A percentile compares a stretch with the other conserved stretches of the same genome.
Evolutionary conservation across 306 rosid species (phyloP).

Genomic region (Quercus suber): DNA sequence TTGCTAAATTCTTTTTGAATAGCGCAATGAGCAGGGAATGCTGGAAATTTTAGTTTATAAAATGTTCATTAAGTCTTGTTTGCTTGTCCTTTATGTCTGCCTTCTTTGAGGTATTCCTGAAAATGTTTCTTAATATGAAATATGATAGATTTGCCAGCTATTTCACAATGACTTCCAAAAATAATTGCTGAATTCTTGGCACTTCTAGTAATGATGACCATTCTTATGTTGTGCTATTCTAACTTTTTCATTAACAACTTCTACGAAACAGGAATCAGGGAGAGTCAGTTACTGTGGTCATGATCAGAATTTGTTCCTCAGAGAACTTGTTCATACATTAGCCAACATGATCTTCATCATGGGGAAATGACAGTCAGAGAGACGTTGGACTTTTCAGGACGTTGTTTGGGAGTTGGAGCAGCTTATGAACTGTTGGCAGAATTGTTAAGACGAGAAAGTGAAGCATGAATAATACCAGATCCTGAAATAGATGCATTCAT

Average conservation of each 20-base stretch:
- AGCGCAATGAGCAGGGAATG: neutral
- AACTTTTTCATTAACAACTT: slow-evolving; percentile 13
- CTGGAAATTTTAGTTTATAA: neutral
- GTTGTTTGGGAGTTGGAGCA: slow-evolving; percentile 72
- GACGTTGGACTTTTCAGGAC: slow-evolving; percentile 71
- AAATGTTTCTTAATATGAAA: neutral
- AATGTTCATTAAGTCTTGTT: neutral
- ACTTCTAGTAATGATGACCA: neutral
- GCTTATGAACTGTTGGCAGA: slow-evolving; percentile 57
- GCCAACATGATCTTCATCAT: slow-evolving; percentile 85
- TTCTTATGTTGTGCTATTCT: neutral
- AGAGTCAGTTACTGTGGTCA: slow-evolving; percentile 82
- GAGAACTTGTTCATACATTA: slow-evolving; percentile 86
- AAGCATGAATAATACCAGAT: slow-evolving; percentile 60
- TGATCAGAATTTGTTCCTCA: slow-evolving; percentile 85
- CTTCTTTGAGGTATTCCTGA: neutral
- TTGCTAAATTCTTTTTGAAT: neutral
- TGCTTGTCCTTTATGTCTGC: neutral
- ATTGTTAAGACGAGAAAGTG: slow-evolving; percentile 57
- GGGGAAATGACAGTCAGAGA: slow-evolving; percentile 89
- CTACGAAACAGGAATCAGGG: slow-evolving; percentile 54
- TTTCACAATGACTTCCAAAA: neutral
- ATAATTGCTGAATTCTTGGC: neutral
- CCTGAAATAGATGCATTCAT: slow-evolving; percentile 75
- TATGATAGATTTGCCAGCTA: neutral